Evolutionary conservation across 306 rosid species (phyloP).

Genomic region (Prinsepia uniflora): DNA sequence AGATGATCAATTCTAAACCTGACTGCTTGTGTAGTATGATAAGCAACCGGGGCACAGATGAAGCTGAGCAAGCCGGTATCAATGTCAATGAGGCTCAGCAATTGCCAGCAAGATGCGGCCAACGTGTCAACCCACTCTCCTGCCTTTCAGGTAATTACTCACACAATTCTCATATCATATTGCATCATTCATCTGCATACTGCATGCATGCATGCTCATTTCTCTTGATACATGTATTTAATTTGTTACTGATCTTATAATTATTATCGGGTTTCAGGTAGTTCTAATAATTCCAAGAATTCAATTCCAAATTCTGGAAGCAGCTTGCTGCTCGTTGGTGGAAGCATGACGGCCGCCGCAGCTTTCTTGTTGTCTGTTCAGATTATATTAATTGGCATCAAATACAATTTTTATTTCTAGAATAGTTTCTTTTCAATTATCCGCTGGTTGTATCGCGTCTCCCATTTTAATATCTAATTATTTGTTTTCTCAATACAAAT

Average conservation of each 20-base stretch:
- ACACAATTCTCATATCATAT: too few species aligned
- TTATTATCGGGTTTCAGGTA: too few species aligned
- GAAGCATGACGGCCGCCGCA: background rate
- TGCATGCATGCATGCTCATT: background rate
- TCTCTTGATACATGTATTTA: background rate
- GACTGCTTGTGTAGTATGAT: slow-evolving; percentile 49
- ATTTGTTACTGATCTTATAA: too few species aligned
- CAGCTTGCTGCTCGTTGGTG: slow-evolving; percentile 5
- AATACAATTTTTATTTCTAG: background rate
- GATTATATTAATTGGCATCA: background rate
- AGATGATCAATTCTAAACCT: slow-evolving; percentile 43
- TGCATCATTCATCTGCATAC: background rate
- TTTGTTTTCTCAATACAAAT: background rate
- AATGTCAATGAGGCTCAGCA: slow-evolving; percentile 45
- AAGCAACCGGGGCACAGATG: slow-evolving; percentile 41
- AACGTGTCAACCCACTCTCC: slow-evolving; percentile 47
- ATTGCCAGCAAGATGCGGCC: slow-evolving; percentile 50
- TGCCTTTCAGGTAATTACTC: slow-evolving; percentile 38
- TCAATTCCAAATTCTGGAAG: slow-evolving; percentile 26
- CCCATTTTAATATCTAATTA: background rate
- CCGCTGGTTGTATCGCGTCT: background rate
- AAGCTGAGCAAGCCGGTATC: slow-evolving; percentile 55
- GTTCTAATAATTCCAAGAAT: slow-evolving; percentile 18
- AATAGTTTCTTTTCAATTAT: background rate
- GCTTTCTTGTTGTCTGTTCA: slow-evolving; percentile 13